These are phyloP conservation scores for Hyaloscypha finlandica DNA, from an alignment of 495 filamentous ascomycete species.

Conservation along the genomic window DNA sequence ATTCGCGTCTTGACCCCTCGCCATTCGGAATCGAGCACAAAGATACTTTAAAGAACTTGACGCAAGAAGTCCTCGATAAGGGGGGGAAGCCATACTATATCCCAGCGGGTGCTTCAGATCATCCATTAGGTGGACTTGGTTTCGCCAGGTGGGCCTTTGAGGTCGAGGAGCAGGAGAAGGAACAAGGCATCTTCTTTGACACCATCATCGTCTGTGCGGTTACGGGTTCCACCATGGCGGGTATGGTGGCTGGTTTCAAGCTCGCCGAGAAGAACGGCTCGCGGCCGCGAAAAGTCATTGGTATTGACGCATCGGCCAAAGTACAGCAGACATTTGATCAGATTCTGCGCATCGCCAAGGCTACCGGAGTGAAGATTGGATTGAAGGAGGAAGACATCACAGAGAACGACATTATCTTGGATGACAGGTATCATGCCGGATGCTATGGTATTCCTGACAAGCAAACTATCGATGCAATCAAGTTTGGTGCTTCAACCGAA, in stretches of 20 bases:
- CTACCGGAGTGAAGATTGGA: slow-evolving; percentile 59
- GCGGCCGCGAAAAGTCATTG: slow-evolving; percentile 52
- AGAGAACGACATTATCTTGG: slow-evolving; percentile 56
- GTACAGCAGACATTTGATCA: slow-evolving; percentile 54
- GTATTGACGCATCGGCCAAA: slow-evolving; percentile 64
- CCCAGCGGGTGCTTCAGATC: slow-evolving; percentile 64
- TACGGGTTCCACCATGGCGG: slow-evolving; percentile 62
- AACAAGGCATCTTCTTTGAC: slow-evolving; percentile 59
- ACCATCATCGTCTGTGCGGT: slow-evolving; percentile 63
- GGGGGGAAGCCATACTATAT: slow-evolving; percentile 65
- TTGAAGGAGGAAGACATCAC: slow-evolving; percentile 54
- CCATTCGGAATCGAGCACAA: slow-evolving; percentile 64
- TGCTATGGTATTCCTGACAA: slow-evolving; percentile 60
- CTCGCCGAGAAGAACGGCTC: slow-evolving; percentile 47
- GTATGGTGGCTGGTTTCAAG: slow-evolving; percentile 66
- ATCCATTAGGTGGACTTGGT: slow-evolving; percentile 64
- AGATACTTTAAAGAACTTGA: slow-evolving; percentile 46
- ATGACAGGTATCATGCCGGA: slow-evolving; percentile 63
- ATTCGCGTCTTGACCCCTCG: slow-evolving; percentile 51
- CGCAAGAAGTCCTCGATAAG: slow-evolving; percentile 42
- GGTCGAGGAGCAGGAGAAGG: slow-evolving; percentile 57
- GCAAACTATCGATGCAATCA: slow-evolving; percentile 60
- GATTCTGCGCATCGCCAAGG: slow-evolving; percentile 60
- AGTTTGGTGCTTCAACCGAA: slow-evolving; percentile 60
- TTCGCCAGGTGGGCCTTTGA: slow-evolving; percentile 68